A percentile compares a stretch with the other conserved stretches of the same genome.
Evolutionary conservation across 176 grass and related monocot genomes (phyloP).

Genomic region (Oryza officinalis): DNA sequence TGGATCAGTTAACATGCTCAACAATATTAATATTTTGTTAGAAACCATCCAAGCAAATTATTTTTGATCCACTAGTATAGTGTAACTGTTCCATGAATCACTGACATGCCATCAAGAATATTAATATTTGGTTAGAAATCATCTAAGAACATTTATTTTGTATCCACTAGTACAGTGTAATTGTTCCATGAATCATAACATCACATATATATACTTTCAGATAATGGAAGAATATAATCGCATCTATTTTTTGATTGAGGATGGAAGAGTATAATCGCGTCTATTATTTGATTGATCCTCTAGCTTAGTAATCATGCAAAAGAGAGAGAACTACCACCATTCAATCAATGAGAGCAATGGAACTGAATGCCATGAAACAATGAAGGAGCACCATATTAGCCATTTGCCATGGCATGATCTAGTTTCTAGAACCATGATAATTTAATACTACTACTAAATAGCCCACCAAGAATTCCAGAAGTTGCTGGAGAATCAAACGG

Average conservation of each 20-base stretch:
- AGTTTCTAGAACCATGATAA: background rate
- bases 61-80: background rate
- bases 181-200: background rate
- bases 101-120: background rate
- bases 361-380: background rate
- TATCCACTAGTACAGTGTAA: background rate
- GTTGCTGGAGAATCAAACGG: background rate
- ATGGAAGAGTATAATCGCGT: too few relatives aligned
- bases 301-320: background rate
- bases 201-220: background rate
- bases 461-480: background rate
- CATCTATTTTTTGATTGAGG: background rate
- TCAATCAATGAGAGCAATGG: background rate
- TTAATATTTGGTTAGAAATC: background rate
- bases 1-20: too few relatives aligned
- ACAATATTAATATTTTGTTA: background rate
- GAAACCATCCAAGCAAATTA: background rate
- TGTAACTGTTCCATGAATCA: too few relatives aligned
- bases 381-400: background rate
- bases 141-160: background rate
- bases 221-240: too few relatives aligned
- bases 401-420: background rate
- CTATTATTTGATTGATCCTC: background rate
- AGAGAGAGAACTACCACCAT: background rate
- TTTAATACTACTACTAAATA: background rate